Conservation (phyloP, 1,284 basidiomycete species). For the Pholiota adiposa region DNA sequence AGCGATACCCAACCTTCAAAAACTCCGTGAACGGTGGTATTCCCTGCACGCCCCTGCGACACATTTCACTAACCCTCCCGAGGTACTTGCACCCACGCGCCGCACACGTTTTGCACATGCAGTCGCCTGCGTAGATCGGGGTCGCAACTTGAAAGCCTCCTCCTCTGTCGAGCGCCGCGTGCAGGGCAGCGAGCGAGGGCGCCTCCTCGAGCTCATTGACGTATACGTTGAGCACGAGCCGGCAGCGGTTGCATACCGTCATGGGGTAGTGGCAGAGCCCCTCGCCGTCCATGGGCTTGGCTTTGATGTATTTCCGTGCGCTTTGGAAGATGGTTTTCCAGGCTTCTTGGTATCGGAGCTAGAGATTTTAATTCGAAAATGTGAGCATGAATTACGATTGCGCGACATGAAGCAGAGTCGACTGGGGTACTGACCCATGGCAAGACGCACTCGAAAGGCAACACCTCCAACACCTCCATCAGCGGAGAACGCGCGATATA, state of each 20-base stretch:
- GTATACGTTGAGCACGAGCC: background rate
- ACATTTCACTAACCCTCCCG: background rate
- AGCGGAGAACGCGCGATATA: background rate
- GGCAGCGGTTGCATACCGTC: background rate
- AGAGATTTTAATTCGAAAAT: background rate
- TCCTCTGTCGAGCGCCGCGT: background rate
- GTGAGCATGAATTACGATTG: too few species aligned
- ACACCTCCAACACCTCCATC: background rate
- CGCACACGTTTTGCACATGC: background rate
- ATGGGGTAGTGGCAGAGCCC: background rate
- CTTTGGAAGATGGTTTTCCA: slow-evolving; percentile 1
- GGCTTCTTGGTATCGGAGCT: slow-evolving; percentile 7
- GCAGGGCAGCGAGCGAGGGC: background rate
- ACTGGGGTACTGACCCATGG: background rate
- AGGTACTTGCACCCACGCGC: slow-evolving; percentile 1
- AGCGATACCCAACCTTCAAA: background rate
- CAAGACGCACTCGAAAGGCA: background rate
- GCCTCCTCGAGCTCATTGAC: background rate
- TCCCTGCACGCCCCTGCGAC: background rate
- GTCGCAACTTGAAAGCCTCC: too few species aligned
- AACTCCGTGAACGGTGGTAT: slow-evolving; percentile 5
- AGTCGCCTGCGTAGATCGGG: background rate
- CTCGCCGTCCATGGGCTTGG: slow-evolving; percentile 1
- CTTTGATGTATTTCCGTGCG: background rate
- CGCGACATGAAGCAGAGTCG: too few species aligned